These are phyloP conservation scores for Theileria annulata DNA, from an alignment of 169 alveolate species.

Conservation along the genomic window DNA sequence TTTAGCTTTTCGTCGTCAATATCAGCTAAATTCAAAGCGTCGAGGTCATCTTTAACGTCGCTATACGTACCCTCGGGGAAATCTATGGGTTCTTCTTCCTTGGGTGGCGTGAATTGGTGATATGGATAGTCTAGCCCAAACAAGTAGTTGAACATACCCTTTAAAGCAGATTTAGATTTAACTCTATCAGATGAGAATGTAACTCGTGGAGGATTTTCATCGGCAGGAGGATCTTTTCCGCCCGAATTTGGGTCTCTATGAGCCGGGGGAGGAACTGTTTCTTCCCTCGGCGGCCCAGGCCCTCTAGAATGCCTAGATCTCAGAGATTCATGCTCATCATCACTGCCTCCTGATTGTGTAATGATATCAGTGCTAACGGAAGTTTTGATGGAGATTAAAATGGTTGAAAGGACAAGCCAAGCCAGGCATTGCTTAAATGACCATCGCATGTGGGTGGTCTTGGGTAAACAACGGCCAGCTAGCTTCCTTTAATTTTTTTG, in stretches of 20 bases:
- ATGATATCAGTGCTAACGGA: background rate
- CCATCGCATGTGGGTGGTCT: conserved; percentile 2
- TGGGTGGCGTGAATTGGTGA: conserved; percentile 16
- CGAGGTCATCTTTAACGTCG: background rate
- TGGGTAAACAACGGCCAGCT: conserved; percentile 11
- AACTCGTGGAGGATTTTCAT: background rate
- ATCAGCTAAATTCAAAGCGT: conserved; percentile 1
- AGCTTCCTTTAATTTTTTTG: background rate
- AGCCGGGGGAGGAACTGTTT: background rate
- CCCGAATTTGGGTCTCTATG: background rate
- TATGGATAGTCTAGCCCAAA: conserved; percentile 39
- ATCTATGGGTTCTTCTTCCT: conserved; percentile 23
- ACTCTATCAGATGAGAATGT: conserved; percentile 2
- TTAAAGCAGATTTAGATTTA: conserved; percentile 12
- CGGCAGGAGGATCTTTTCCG: background rate
- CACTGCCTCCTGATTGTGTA: background rate
- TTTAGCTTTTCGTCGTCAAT: conserved; percentile 21
- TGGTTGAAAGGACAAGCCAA: conserved; percentile 15
- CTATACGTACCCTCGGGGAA: conserved; percentile 1
- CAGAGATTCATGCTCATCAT: background rate
- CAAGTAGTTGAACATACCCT: conserved; percentile 17
- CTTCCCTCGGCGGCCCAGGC: conserved; percentile 13
- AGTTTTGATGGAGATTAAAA: conserved; percentile 1
- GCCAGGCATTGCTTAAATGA: conserved; percentile 19
- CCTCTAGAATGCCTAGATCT: background rate